phyloP scores from a whole-genome alignment of 176 grass and related monocot species.

The Bromus sterilis region DNA sequence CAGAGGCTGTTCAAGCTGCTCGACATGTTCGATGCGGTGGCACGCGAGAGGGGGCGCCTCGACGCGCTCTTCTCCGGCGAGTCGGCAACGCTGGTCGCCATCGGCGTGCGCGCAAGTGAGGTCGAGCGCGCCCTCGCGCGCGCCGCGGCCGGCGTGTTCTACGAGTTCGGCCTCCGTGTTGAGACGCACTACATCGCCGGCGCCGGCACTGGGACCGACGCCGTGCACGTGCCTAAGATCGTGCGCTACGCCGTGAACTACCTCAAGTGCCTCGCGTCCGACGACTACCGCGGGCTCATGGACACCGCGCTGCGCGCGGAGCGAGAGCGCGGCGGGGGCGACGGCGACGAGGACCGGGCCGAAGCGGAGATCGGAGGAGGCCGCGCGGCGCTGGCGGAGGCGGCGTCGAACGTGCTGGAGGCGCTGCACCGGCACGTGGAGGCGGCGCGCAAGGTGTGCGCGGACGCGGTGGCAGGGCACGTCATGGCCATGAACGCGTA shows the following conservation, averaged over 20 bases:
- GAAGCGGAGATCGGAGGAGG: background rate
- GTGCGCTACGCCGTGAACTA: constrained; percentile 63
- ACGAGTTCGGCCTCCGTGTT: constrained; percentile 52
- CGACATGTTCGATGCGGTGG: constrained; percentile 53
- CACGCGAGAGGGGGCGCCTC: constrained; percentile 12
- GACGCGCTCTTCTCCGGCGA: constrained; percentile 42
- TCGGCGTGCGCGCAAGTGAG: constrained; percentile 39
- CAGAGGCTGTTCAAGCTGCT: constrained; percentile 73
- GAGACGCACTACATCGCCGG: constrained; percentile 34
- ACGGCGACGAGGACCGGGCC: background rate
- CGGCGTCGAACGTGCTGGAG: constrained; percentile 34
- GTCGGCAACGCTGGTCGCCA: constrained; percentile 20
- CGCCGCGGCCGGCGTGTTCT: constrained; percentile 37
- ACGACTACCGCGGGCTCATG: constrained; percentile 45
- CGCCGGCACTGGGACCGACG: background rate
- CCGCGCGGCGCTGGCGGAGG: constrained; percentile 17
- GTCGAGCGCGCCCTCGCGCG: constrained; percentile 47
- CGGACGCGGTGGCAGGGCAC: constrained; percentile 29
- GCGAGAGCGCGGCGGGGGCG: background rate
- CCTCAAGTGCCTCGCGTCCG: constrained; percentile 54
- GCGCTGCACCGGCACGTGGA: constrained; percentile 56
- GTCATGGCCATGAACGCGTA: constrained; percentile 62
- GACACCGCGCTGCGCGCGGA: constrained; percentile 36
- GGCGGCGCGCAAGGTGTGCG: constrained; percentile 23
- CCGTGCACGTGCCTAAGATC: constrained; percentile 49